These are phyloP conservation scores for Isabelozyma pseudorhagii DNA, from an alignment of 805 yeast species.

Conservation along the genomic window DNA sequence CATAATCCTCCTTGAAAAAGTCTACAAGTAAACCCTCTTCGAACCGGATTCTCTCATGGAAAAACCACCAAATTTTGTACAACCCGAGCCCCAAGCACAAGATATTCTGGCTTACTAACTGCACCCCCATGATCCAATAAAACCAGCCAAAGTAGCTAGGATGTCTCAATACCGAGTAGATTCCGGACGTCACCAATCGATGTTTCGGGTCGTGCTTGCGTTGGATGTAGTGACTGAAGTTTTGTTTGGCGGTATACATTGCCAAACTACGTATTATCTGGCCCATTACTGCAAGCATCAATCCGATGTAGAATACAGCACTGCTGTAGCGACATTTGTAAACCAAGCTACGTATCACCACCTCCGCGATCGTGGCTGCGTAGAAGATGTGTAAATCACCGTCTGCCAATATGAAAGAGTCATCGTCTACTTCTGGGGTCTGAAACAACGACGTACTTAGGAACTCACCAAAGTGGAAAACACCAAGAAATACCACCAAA, in stretches of 20 bases:
- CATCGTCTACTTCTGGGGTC: constrained; percentile 58
- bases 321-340: neutral
- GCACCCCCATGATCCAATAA: constrained; percentile 91
- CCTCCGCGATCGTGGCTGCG: constrained; percentile 15
- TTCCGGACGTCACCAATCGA: constrained; percentile 65
- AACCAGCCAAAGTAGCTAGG: constrained; percentile 92
- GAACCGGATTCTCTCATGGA: constrained; percentile 57
- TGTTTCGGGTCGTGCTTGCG: constrained; percentile 53
- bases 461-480: constrained; percentile 83
- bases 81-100: constrained; percentile 53
- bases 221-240: constrained; percentile 81
- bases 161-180: constrained; percentile 69
- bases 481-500: constrained; percentile 50
- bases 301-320: constrained; percentile 39
- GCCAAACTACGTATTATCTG: constrained; percentile 70
- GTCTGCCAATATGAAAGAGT: constrained; percentile 44
- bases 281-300: constrained; percentile 49
- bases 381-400: constrained; percentile 24
- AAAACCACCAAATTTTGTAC: constrained; percentile 64
- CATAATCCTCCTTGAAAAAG: constrained; percentile 73
- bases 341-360: neutral
- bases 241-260: constrained; percentile 83
- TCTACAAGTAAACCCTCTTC: constrained; percentile 66
- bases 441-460: constrained; percentile 76
- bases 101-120: constrained; percentile 66